phyloP scores from a whole-genome alignment of 371 early-diverging fungal species.

The Zopfochytrium polystomum region DNA sequence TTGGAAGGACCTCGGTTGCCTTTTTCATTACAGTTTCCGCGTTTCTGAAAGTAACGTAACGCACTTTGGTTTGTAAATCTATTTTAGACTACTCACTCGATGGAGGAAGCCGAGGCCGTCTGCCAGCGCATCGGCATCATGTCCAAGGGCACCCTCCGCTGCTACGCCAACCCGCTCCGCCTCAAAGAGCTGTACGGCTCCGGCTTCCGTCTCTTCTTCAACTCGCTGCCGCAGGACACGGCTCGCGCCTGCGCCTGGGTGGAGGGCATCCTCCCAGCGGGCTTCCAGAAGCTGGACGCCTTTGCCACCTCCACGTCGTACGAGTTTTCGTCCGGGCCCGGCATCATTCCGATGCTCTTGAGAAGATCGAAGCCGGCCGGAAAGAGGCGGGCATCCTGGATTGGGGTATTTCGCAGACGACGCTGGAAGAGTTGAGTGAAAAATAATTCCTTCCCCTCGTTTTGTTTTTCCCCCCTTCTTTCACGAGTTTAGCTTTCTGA shows the following conservation, averaged over 20 bases:
- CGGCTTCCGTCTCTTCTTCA: constrained; percentile 56
- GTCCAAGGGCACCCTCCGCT: constrained; percentile 68
- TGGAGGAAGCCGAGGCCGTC: constrained; percentile 64
- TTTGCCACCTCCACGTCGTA: constrained; percentile 31
- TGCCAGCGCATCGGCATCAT: constrained; percentile 75
- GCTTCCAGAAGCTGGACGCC: no score
- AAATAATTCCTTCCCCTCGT: no score
- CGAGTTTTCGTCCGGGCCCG: constrained; percentile 52
- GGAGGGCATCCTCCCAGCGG: constrained; percentile 47
- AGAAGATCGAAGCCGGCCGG: constrained; percentile 33
- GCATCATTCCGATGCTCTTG: constrained; percentile 21
- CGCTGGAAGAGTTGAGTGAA: constrained; percentile 63
- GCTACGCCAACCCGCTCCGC: no score
- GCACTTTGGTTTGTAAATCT: no score
- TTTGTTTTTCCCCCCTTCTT: no score
- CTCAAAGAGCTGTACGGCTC: no score
- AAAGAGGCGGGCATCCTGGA: constrained; percentile 48
- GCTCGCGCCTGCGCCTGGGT: constrained; percentile 24
- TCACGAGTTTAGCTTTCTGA: no score
- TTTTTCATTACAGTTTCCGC: no score
- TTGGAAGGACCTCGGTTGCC: no score
- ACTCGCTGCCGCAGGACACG: constrained; percentile 33
- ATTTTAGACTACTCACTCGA: constrained; percentile 35
- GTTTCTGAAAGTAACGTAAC: no score
- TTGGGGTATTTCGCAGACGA: constrained; percentile 65